Percentiles rank a stretch among this genome's conserved stretches.
Evolutionary conservation across 805 yeast species (phyloP).

Genomic region (Metschnikowia matae): DNA sequence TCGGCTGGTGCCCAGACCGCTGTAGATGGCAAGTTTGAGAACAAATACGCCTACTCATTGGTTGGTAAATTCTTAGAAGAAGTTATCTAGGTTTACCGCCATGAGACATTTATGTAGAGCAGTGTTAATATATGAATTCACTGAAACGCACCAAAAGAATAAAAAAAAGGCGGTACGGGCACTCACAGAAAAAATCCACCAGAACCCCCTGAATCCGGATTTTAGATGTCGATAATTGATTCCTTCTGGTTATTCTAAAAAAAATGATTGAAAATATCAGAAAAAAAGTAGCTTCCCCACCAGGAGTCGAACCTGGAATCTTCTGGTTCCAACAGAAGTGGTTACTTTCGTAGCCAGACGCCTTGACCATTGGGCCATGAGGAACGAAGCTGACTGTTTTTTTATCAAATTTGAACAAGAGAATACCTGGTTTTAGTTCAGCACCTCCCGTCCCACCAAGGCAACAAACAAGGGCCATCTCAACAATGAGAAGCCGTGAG

Average conservation of each 20-base stretch:
- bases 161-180: background rate
- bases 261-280: background rate
- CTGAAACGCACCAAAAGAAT: background rate
- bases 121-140: background rate
- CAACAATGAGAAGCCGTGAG: too few species aligned
- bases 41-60: constrained; percentile 16
- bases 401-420: background rate
- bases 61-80: constrained; percentile 19
- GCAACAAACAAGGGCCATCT: too few species aligned
- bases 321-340: constrained; percentile 48
- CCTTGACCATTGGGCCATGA: constrained; percentile 76
- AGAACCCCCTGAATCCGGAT: background rate
- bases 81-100: constrained; percentile 2
- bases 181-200: background rate
- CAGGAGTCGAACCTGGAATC: constrained; percentile 55
- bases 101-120: background rate
- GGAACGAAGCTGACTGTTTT: constrained; percentile 46
- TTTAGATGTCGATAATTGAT: too few species aligned
- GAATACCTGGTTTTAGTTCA: too few species aligned
- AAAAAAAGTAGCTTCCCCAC: constrained; percentile 46
- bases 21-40: constrained; percentile 23
- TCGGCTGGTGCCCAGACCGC: constrained; percentile 20
- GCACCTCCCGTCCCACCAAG: too few species aligned
- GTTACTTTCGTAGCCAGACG: constrained; percentile 65
- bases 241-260: background rate